Base-by-base conservation (phyloP, 2,329 filamentous ascomycete genomes). In the Myriosclerotinia curreyana region DNA sequence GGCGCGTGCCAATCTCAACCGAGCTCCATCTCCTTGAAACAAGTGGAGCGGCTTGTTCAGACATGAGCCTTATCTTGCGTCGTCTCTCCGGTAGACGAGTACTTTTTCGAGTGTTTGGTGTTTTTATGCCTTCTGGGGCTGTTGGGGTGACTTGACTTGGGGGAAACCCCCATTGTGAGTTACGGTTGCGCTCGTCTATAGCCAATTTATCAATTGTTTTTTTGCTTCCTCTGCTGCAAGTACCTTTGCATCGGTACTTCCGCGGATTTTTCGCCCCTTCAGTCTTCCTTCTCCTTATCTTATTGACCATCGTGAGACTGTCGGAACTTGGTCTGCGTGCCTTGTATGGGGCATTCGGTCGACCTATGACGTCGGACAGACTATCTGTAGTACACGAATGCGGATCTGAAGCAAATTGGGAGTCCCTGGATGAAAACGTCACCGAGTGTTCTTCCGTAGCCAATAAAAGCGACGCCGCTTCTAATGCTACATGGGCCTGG, bases 1-100 rank as follows among this genome's bases (percentile, higher is more conserved):
- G 28, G 51, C 66, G 62, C 15, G 69, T 60, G 20, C 66, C 66
- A 48, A 71, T 60, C 60, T 71, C 69, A 20, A 71, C 66, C 14
- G 70, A 72, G 40, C 70, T 72, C 71, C 70, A 72, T 49, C 70
- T 66, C 62, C 71, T 67, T 2, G 63, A 59, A 4, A 68, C 25
- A 36, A 65, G n/a, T 20, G 66, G 61, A 25, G 50, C 55, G 17
- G 52, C 46, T 25, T 64, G 56, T 5, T 40, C 46, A 25, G 64
- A 58, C 52, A 50, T 66, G 14, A 65, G 42, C 11, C 28, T 51
- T 22, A 28, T 22, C 28, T n/a, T 60, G 38, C 34, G 38, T 12
- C 38, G 28, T n/a, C 51, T 34, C 15, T 48, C 42, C 17, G 5
- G n/a, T 4, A 25, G 25, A 42, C 11, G n/a, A 11, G 12, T 36